These are phyloP conservation scores for Halenospora varia DNA, from an alignment of 495 filamentous ascomycete species.

Conservation along the genomic window DNA sequence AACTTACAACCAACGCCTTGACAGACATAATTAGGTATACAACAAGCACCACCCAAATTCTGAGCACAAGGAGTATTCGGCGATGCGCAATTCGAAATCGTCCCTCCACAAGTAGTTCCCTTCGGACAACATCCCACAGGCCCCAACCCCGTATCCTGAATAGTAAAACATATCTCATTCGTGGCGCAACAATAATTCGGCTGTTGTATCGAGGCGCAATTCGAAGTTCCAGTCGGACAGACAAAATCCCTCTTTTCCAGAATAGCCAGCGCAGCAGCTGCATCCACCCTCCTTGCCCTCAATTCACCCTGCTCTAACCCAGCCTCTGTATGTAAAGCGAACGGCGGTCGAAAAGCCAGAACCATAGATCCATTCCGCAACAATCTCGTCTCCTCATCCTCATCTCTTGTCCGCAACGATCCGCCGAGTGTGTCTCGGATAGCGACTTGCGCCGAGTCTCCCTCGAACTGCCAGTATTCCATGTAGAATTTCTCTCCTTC, in stretches of 20 bases:
- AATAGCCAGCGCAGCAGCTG: conserved; percentile 31
- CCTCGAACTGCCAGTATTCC: conserved; percentile 54
- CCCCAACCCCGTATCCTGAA: conserved; percentile 68
- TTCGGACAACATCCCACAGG: conserved; percentile 82
- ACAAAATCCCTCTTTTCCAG: conserved; percentile 55
- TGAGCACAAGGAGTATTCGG: conserved; percentile 66
- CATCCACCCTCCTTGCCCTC: conserved; percentile 5
- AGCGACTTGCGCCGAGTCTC: conserved; percentile 12
- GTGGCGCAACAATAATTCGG: conserved; percentile 73
- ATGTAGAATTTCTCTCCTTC: conserved; percentile 82
- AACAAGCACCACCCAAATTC: conserved; percentile 78
- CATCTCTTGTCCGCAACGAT: conserved; percentile 15
- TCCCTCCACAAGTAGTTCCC: conserved; percentile 63
- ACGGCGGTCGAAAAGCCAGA: conserved; percentile 18
- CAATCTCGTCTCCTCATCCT: conserved; percentile 12
- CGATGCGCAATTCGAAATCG: conserved; percentile 56
- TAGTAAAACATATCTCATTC: conserved; percentile 63
- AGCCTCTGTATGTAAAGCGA: conserved; percentile 16
- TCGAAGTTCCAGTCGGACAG: conserved; percentile 67
- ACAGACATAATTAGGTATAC: conserved; percentile 76
- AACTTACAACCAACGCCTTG: conserved; percentile 71
- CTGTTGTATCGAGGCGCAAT: conserved; percentile 64
- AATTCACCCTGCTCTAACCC: conserved; percentile 16
- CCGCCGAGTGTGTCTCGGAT: not conserved
- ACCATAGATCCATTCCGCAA: conserved; percentile 15